phyloP scores from a whole-genome alignment of 176 grass and related monocot species.

The Bothriochloa decipiens region DNA sequence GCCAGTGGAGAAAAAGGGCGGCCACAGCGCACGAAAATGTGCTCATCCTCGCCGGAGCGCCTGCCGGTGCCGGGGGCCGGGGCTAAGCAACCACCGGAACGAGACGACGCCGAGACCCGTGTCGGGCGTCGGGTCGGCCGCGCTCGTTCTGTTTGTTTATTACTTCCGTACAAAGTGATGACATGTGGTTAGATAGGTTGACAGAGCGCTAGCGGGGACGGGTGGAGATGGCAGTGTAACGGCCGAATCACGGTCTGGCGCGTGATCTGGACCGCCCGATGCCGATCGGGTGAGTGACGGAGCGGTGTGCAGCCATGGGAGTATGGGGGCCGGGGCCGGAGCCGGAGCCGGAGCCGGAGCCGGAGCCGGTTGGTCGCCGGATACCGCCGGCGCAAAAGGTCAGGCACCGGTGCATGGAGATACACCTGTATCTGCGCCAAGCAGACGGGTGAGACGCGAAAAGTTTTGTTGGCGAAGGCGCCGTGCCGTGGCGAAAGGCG shows the following conservation, averaged over 20 bases:
- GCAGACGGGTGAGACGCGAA: slow-evolving; percentile 19
- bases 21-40: not conserved
- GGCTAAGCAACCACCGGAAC: not conserved
- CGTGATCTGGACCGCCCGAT: not conserved
- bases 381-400: not conserved
- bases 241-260: not conserved
- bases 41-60: not conserved
- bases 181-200: not conserved
- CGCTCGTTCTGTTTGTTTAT: not conserved
- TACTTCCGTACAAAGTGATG: not conserved
- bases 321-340: too few species aligned
- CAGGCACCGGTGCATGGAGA: not conserved
- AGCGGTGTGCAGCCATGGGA: too few species aligned
- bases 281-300: not conserved
- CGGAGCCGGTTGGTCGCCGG: too few species aligned
- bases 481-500: not conserved
- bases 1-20: not conserved
- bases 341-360: too few species aligned
- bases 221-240: not conserved
- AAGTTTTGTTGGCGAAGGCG: not conserved
- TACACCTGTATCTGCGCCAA: not conserved
- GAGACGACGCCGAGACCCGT: not conserved
- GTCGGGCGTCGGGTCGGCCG: not conserved
- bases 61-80: not conserved
- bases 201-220: too few species aligned